Percentiles rank a stretch among this genome's conserved stretches.
Conservation (phyloP, 192 early-diverging fungal species). For the Dimargaris xerosporica region DNA sequence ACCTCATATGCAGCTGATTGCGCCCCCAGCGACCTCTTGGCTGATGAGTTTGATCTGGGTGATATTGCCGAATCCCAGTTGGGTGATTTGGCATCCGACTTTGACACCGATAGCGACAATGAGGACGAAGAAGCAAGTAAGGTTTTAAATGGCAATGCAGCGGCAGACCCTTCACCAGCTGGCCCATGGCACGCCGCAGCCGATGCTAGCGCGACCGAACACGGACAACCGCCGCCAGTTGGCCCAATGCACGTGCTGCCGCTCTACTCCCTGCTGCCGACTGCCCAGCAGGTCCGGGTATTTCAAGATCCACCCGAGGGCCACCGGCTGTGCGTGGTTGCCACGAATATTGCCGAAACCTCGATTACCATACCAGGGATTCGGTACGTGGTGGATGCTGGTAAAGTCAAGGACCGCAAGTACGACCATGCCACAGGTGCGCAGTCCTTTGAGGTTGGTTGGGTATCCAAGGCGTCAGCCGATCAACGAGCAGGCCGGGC, state of each 20-base stretch:
- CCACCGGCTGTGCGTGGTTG: constrained; percentile 80
- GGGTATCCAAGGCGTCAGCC: constrained; percentile 89
- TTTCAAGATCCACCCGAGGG: constrained; percentile 82
- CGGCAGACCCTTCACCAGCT: constrained; percentile 19
- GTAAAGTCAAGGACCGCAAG: constrained; percentile 79
- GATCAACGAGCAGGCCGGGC: constrained; percentile 95
- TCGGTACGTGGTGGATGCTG: constrained; percentile 88
- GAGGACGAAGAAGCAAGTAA: constrained; percentile 45
- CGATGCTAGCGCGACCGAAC: constrained; percentile 13
- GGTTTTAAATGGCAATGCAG: constrained; percentile 18
- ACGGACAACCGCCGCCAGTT: background rate
- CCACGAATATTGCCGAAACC: constrained; percentile 98
- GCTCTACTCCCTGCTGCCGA: constrained; percentile 89
- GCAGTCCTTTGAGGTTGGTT: constrained; percentile 76
- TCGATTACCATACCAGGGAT: constrained; percentile 93
- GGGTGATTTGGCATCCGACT: constrained; percentile 35
- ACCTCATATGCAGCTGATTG: constrained; percentile 14
- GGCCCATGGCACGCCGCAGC: constrained; percentile 13
- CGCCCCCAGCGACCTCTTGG: constrained; percentile 27
- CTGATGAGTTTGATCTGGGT: constrained; percentile 25
- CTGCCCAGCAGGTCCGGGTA: constrained; percentile 77
- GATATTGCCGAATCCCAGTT: constrained; percentile 21
- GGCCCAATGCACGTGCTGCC: constrained; percentile 82
- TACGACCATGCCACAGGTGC: constrained; percentile 76
- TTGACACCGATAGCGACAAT: constrained; percentile 51